Base-by-base conservation (phyloP, 352 stramenopile genomes). In the Phytophthora cryptogea region DNA sequence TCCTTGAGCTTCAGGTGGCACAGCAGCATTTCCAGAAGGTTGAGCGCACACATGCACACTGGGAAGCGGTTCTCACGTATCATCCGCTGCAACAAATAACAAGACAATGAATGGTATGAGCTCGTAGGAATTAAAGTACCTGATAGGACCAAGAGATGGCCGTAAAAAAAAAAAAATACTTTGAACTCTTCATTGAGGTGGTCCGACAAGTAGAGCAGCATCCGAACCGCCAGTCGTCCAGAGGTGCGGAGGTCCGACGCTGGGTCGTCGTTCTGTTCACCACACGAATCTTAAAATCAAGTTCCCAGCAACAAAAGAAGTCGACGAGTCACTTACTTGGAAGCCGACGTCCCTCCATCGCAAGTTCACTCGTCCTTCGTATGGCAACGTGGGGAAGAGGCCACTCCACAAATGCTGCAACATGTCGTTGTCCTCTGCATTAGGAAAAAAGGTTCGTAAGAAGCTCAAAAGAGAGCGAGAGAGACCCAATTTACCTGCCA, bases 161-260 rank as follows among this genome's bases (percentile, higher is more conserved):
- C 2, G 20, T 23, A 23, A n/a, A n/a, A n/a, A n/a, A n/a, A n/a
- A n/a, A n/a, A n/a, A n/a, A 16, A 33, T 42, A 85, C 80, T 59
- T 90, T 86, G 54, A 90, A 83, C 41, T 88, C 76, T 43, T 90
- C 78, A 46, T 88, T 86, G 39, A 82, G 60, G 48, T 86, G 74
- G 14, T 90, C 80, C 8, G 78, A 75, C 32, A 87, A 86, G 61
- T 84, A 86, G 10, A 90, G 65, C 33, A 90, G 69, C 78, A 88
- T 87, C 36, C 80, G 72, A 20, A 88, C 59, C 11, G 74, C 80
- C 14, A 90, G 60, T 13, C 76, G 72, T 4, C 80, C 78, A 2
- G 80, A 88, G 2, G 78, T 78, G 31, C 80, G 78, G 39, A 90
- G 68, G 37, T 90, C 80, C 3, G 78, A 86, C 8, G 57, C 72